Evolutionary conservation across 129 eudicot genomes (phyloP).

Genomic region (Chrysanthemum makinoi): DNA sequence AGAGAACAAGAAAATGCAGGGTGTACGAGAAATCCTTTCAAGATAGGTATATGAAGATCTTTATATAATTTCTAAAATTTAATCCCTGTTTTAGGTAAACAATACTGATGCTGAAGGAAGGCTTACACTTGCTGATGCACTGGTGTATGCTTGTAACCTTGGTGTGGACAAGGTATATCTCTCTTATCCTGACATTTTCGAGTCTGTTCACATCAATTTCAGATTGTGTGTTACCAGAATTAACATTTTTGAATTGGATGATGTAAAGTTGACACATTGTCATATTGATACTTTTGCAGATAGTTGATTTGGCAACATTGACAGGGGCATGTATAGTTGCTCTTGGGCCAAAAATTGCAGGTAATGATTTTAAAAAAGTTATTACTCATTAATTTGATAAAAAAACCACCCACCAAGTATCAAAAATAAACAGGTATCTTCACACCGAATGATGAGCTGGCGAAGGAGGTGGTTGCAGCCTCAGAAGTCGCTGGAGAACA

Average conservation of each 20-base stretch:
- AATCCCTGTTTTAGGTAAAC: conserved; percentile 62
- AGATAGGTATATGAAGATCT: background rate
- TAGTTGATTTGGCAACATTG: conserved; percentile 91
- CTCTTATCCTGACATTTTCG: background rate
- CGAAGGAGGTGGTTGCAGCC: conserved; percentile 80
- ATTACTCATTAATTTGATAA: background rate
- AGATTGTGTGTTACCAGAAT: background rate
- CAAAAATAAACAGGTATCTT: conserved; percentile 59
- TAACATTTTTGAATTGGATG: background rate
- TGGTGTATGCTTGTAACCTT: conserved; percentile 95
- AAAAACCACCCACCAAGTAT: background rate
- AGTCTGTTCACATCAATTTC: background rate
- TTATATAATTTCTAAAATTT: background rate
- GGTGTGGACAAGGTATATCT: conserved; percentile 89
- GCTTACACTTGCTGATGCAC: conserved; percentile 98
- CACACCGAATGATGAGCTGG: conserved; percentile 88
- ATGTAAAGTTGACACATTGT: background rate
- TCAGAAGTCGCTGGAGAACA: conserved; percentile 84
- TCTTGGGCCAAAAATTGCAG: conserved; percentile 95
- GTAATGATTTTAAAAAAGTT: conserved; percentile 29
- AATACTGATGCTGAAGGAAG: conserved; percentile 99
- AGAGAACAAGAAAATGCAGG: too few species aligned
- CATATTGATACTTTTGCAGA: conserved; percentile 41
- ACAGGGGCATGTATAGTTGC: conserved; percentile 97
- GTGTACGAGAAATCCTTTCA: background rate